Evolutionary conservation across 106 monocot species (phyloP), one percentile per base, ranked within the genome.

Genomic region (Phalaenopsis equestris): DNA sequence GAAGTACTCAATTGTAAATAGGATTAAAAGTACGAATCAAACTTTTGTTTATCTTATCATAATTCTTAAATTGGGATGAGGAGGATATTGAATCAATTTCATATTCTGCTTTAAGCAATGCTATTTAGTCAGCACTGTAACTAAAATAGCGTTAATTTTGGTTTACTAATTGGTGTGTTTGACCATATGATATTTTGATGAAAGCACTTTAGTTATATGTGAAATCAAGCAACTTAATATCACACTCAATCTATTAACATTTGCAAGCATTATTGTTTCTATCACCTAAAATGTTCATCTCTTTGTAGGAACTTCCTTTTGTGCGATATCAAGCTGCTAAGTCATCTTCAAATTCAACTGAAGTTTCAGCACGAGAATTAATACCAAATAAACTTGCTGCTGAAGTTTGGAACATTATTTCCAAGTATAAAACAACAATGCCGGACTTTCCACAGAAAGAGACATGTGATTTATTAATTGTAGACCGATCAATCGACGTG

Each of bases 361-460:
- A 79, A 70, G 56, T 85, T n/a, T 81, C 79, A 57, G 61, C 55
- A 7, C 86, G 81, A 65, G 88, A 90, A 72, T 79, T 90, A 80
- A 81, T 90, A 41, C 90, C 93, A 19, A 84, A 83, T 73, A 90
- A 88, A 81, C 84, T 93, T 67, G 93, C 93, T 56, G 64, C 88
- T 83, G 86, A 58, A 77, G 83, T 90, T 82, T 93, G 90, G 90
- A 81, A 90, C 67, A 84, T 78, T 79, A 56, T 93, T 83, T 84
- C 84, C 5, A 93, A 93, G 79, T 93, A 85, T 74, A 90, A 82
- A 80, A 77, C 82, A 76, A 83, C 90, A 19, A 88, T 90, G 55
- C 93, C 90, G 70, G 88, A 90, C 68, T 93, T 80, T 88, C 93
- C 93, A 17, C 84, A 90, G 77, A 93, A 85, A 75, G 90, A 88